Base-by-base conservation (phyloP, 352 stramenopile genomes). In the Lagenidium sp. region DNA sequence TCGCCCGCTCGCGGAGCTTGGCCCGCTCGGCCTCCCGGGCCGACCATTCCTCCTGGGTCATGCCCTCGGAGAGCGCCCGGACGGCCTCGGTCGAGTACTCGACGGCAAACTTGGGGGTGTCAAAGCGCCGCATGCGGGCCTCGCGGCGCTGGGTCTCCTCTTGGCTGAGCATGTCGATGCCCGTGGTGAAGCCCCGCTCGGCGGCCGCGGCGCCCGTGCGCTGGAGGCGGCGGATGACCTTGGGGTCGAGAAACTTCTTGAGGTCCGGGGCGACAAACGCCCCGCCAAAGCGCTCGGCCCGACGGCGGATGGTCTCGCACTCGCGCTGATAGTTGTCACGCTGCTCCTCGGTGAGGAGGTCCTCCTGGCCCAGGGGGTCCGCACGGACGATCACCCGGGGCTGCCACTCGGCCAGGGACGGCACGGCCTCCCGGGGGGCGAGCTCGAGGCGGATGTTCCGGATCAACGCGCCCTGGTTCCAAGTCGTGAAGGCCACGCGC, bases 221-320 rank as follows among this genome's bases (percentile, higher is more conserved):
- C 47, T 93, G 80, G 28, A 90, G 54, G 24, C 80, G 74, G 32
- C 77, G 66, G 38, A 93, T 62, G 18, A 81, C 71, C 49, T 84
- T 80, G 4, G 80, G 72, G 45, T 93, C 77, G 12, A 93, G 26
- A 44, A 86, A 87, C 59, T 85, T 80, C 45, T 85, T 85, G 18
- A 87, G 57, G 36, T 80, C 60, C 0, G 77, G 77, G 3, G 66
- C 42, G n/a, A 63, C 49, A 41, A 85, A 87, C 18, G 49, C 52
- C 18, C 64, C 71, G n/a, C 68, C 68, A 54, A 93, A 93, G 29
- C 77, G 70, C 34, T 82, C 60, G 0, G 65, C 63, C 19, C 80
- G 75, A n/a, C 60, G 57, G 40, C 78, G 68, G 0, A 62, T 65
- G 2, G 55, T 43, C 15, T 67, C 53, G 32, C 45, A 80, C 23